Conservation (phyloP, 179 eudicot species). For the Beta corolliflora region DNA sequence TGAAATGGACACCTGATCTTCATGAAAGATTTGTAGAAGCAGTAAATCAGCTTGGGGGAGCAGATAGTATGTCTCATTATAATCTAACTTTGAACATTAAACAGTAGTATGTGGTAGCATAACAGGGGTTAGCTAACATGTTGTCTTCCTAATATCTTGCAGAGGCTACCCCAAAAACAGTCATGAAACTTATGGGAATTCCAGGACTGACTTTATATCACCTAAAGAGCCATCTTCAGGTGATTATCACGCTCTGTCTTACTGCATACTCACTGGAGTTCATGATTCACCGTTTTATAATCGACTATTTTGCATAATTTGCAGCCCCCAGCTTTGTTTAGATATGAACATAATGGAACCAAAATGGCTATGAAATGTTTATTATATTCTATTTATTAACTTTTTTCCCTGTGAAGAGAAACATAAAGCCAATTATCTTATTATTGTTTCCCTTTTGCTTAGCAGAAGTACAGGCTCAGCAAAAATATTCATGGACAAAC, state of each 20-base stretch:
- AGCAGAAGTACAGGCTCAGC: constrained; percentile 81
- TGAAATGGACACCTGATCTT: constrained; percentile 91
- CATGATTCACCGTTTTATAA: not conserved
- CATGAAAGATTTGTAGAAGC: constrained; percentile 87
- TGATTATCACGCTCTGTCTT: constrained; percentile 24
- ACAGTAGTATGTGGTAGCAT: constrained; percentile 1
- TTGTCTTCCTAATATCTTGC: constrained; percentile 32
- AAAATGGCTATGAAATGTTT: not conserved
- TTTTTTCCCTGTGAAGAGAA: not conserved
- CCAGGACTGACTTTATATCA: constrained; percentile 95
- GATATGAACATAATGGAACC: not conserved
- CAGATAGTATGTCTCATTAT: constrained; percentile 67
- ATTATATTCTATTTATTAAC: constrained; percentile 8
- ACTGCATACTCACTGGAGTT: not conserved
- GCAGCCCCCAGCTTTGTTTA: not conserved
- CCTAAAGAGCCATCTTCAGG: constrained; percentile 97
- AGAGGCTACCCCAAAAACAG: constrained; percentile 96
- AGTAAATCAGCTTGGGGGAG: constrained; percentile 89
- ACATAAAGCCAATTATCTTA: constrained; percentile 21
- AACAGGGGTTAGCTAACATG: constrained; percentile 20
- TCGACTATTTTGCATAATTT: not conserved
- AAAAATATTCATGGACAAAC: constrained; percentile 70
- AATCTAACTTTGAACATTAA: not conserved
- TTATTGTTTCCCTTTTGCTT: constrained; percentile 23
- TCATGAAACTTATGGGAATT: constrained; percentile 87